A percentile compares a stretch with the other conserved stretches of the same genome.
phyloP scores from a whole-genome alignment of 2,329 filamentous ascomycete genomes.

The Ascocoryne sarcoides region DNA sequence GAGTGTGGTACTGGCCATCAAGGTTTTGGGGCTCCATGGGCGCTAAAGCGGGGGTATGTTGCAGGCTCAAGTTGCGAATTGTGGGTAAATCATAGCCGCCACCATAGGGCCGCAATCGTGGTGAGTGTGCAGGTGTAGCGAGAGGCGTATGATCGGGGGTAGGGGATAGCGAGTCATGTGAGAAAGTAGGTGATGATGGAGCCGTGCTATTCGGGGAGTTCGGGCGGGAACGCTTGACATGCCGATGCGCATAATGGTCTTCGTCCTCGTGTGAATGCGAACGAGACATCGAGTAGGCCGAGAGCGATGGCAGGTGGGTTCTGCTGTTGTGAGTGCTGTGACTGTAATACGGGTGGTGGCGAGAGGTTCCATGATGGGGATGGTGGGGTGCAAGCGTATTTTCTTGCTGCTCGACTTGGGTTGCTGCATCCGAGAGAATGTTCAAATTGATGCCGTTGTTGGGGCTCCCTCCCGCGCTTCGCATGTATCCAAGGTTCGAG shows the following conservation, averaged over 20 bases:
- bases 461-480: constrained; percentile 34
- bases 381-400: constrained; percentile 26
- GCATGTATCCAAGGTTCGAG: constrained; percentile 40
- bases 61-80: constrained; percentile 63
- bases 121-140: constrained; percentile 90
- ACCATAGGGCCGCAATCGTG: constrained; percentile 67
- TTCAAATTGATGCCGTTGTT: constrained; percentile 32
- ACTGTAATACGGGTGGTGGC: constrained; percentile 47
- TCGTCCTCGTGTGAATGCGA: constrained; percentile 77
- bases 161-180: constrained; percentile 88
- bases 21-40: constrained; percentile 50
- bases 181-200: constrained; percentile 92
- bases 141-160: constrained; percentile 98
- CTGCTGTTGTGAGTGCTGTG: constrained; percentile 37
- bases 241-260: constrained; percentile 64
- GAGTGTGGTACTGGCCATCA: constrained; percentile 33
- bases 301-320: constrained; percentile 43
- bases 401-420: constrained; percentile 56
- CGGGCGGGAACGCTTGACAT: constrained; percentile 81
- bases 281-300: constrained; percentile 89
- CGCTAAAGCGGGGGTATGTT: constrained; percentile 56
- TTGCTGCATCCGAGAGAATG: constrained; percentile 51
- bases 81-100: constrained; percentile 76
- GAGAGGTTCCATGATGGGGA: constrained; percentile 34
- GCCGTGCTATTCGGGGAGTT: constrained; percentile 94